These are phyloP conservation scores for Talaromyces thailandensis DNA, from an alignment of 495 filamentous ascomycete genomes.

Conservation along the genomic window DNA sequence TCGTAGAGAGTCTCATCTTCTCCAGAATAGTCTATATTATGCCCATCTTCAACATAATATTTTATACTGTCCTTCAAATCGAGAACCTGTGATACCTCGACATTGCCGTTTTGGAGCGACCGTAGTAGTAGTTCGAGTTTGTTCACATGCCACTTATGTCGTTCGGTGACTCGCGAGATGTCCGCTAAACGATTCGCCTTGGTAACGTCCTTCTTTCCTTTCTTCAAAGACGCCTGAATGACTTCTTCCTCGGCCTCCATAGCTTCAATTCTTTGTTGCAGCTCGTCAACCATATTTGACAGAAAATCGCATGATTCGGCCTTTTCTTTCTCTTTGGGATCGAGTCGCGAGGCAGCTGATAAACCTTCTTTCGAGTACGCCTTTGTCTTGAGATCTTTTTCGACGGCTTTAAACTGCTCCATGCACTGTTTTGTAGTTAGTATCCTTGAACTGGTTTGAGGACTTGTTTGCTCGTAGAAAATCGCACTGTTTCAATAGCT, in stretches of 20 bases:
- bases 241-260: constrained; percentile 86
- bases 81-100: constrained; percentile 76
- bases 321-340: constrained; percentile 93
- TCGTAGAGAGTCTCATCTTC: constrained; percentile 96
- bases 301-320: constrained; percentile 78
- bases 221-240: constrained; percentile 84
- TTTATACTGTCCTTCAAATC: constrained; percentile 85
- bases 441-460: constrained; percentile 13
- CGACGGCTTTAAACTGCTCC: constrained; percentile 99
- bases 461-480: background rate
- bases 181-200: constrained; percentile 83
- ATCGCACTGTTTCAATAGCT: constrained; percentile 82
- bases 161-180: constrained; percentile 74
- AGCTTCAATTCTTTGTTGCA: constrained; percentile 84
- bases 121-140: constrained; percentile 88
- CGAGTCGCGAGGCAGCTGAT: constrained; percentile 79
- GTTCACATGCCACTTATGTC: constrained; percentile 91
- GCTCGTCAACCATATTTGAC: constrained; percentile 77
- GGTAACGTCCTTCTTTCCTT: constrained; percentile 73
- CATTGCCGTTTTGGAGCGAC: constrained; percentile 82
- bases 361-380: constrained; percentile 98
- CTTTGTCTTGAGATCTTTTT: constrained; percentile 99
- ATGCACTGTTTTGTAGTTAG: constrained; percentile 64
- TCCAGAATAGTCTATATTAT: constrained; percentile 70
- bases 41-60: constrained; percentile 89